phyloP scores from a whole-genome alignment of 305 asterid genomes.

The Solanum hybrid region DNA sequence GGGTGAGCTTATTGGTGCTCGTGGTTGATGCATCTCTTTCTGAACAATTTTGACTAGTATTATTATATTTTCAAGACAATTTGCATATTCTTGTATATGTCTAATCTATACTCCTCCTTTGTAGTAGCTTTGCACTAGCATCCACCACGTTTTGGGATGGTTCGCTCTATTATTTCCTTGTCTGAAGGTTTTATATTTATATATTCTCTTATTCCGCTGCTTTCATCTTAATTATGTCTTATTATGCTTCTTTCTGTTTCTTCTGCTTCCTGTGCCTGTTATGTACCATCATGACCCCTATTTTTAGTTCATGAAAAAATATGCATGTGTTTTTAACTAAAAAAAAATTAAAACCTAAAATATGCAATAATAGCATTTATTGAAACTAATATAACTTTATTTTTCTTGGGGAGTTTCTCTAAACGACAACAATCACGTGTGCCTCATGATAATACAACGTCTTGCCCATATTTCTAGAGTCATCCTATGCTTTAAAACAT shows the following conservation, averaged over 20 bases:
- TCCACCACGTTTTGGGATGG: not conserved
- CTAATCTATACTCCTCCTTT: not conserved
- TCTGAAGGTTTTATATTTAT: not conserved
- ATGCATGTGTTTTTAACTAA: not conserved
- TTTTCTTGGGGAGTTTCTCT: not conserved
- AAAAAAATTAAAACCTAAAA: not conserved
- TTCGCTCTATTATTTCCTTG: not conserved
- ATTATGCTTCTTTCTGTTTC: not conserved
- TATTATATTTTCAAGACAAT: not conserved
- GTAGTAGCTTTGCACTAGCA: not conserved
- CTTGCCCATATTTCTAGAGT: not conserved
- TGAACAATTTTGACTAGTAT: not conserved
- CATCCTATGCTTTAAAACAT: not conserved
- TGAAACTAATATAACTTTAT: not conserved
- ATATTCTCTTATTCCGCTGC: not conserved
- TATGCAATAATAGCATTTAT: not conserved
- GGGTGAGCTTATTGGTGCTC: not conserved
- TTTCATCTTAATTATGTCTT: no score
- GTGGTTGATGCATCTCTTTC: not conserved
- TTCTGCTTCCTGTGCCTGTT: not conserved
- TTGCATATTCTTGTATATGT: not conserved
- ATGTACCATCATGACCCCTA: not conserved
- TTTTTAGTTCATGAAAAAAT: not conserved
- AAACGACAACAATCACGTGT: not conserved
- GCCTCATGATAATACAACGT: not conserved